Evolutionary conservation across 768 basidiomycete species (phyloP).

Genomic region (Rhodotorula toruloides): DNA sequence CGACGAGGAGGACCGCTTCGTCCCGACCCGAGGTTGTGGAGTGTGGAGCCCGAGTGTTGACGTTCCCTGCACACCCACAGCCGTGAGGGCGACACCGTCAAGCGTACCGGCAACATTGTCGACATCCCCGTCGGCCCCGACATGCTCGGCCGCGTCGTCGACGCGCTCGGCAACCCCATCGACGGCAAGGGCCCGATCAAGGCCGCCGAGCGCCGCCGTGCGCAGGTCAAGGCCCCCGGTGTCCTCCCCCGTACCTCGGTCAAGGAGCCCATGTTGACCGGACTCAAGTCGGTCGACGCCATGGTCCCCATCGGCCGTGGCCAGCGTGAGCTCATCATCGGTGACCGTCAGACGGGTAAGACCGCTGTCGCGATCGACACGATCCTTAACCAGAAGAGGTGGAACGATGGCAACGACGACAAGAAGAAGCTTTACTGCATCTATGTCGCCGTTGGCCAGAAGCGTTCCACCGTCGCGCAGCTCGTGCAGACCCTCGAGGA

Average conservation of each 20-base stretch:
- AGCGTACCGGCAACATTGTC: constrained; percentile 99
- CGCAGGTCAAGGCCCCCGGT: constrained; percentile 97
- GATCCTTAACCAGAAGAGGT: constrained; percentile 99
- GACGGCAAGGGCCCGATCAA: constrained; percentile 98
- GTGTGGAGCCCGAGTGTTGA: not conserved
- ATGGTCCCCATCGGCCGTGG: constrained; percentile 99
- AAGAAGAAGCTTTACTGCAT: constrained; percentile 99
- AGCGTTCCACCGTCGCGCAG: constrained; percentile 98
- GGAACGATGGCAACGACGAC: constrained; percentile 98
- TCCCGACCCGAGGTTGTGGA: not conserved
- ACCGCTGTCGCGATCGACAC: constrained; percentile 99
- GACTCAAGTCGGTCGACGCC: constrained; percentile 99
- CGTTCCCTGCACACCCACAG: constrained; percentile 82
- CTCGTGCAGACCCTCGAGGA: constrained; percentile 99
- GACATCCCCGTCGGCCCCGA: constrained; percentile 97
- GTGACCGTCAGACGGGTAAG: constrained; percentile 99
- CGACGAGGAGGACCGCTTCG: not conserved
- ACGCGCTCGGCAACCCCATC: constrained; percentile 99
- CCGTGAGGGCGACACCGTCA: constrained; percentile 99
- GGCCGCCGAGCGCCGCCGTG: constrained; percentile 87
- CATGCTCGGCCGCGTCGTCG: constrained; percentile 97
- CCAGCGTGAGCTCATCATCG: constrained; percentile 99
- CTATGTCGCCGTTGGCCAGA: constrained; percentile 98
- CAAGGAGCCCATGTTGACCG: constrained; percentile 98
- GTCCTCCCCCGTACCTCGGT: constrained; percentile 98